Conservation (phyloP, 73 alveolate genomes). For the Breviolum minutum region DNA sequence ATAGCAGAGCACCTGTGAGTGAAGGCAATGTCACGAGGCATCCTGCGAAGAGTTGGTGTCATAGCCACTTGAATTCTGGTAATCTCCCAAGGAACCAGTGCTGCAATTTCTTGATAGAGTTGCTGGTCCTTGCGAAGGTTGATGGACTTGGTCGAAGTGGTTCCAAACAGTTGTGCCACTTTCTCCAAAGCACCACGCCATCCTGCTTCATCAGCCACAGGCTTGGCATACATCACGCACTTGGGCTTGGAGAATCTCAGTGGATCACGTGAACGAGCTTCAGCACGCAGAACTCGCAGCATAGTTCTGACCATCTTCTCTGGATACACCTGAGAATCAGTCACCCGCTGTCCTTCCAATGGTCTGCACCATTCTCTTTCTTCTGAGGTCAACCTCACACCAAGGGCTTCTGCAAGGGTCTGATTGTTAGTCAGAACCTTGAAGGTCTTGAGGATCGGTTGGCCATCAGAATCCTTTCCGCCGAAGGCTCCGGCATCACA, state of each 20-base stretch:
- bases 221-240: not conserved
- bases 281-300: not conserved
- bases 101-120: too few species aligned
- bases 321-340: not conserved
- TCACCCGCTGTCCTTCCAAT: not conserved
- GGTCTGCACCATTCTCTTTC: not conserved
- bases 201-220: not conserved
- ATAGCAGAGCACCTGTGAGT: not conserved
- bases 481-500: not conserved
- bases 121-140: not conserved
- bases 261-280: not conserved
- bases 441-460: not conserved
- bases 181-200: not conserved
- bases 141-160: not conserved
- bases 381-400: not conserved
- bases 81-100: constrained; percentile 6
- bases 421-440: not conserved
- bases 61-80: not conserved
- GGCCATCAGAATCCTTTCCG: not conserved
- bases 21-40: not conserved
- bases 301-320: not conserved
- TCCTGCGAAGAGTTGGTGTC: not conserved
- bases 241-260: not conserved
- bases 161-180: not conserved
- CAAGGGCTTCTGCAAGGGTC: not conserved